phyloP scores from a whole-genome alignment of 768 basidiomycete genomes.

The Lyophyllum atratum region DNA sequence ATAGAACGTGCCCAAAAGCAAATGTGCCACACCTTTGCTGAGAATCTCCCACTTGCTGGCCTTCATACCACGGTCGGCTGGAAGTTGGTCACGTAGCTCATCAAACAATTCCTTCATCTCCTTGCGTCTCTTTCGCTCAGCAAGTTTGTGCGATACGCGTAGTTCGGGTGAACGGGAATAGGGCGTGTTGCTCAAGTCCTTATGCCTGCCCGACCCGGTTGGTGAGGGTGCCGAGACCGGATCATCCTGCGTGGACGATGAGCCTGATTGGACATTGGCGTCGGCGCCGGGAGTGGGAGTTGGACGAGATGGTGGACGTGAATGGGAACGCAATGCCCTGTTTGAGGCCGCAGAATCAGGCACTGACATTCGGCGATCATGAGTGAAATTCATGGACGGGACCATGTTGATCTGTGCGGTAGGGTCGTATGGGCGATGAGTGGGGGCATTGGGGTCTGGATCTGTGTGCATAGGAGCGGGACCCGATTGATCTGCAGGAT shows the following conservation, averaged over 20 bases:
- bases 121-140: constrained; percentile 94
- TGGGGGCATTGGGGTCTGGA: constrained; percentile 42
- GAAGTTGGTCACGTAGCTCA: constrained; percentile 90
- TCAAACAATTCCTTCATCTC: constrained; percentile 99
- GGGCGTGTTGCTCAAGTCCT: constrained; percentile 65
- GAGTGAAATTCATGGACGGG: constrained; percentile 57
- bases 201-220: constrained; percentile 37
- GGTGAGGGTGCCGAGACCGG: constrained; percentile 37
- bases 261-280: constrained; percentile 39
- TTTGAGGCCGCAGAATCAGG: constrained; percentile 52
- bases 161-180: constrained; percentile 96
- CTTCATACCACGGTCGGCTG: constrained; percentile 92
- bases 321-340: constrained; percentile 63
- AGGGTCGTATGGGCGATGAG: constrained; percentile 52
- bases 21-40: constrained; percentile 75
- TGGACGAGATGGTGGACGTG: constrained; percentile 72
- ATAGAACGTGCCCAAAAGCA: constrained; percentile 8
- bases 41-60: constrained; percentile 99
- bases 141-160: constrained; percentile 93
- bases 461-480: constrained; percentile 45
- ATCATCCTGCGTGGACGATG: constrained; percentile 49
- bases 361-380: constrained; percentile 79
- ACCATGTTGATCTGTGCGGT: constrained; percentile 42
- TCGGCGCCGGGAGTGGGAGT: constrained; percentile 46
- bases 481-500: constrained; percentile 32